Evolutionary conservation across 225 moss, liverwort and hornwort species (phyloP), one percentile per base, ranked within the genome.

Genomic region (Rhytidiadelphus loreus): DNA sequence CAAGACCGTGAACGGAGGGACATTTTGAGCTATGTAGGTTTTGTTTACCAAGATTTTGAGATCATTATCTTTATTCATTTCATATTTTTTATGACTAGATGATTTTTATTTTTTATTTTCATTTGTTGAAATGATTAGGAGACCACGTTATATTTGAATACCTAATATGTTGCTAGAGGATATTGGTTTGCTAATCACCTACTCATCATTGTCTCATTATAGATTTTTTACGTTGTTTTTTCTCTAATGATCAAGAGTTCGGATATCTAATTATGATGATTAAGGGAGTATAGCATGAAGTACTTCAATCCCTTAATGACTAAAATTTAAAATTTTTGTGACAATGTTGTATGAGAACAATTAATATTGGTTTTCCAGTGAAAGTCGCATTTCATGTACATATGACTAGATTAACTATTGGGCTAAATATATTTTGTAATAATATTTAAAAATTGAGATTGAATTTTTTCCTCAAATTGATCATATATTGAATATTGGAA

Each of bases 321-420:
- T 0, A 1, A 61, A 29, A n/a, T n/a, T n/a, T n/a, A n/a, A n/a
- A n/a, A n/a, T n/a, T 2, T 61, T 61, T 30, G 1, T 14, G 33
- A 61, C 9, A 3, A 30, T 62, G 62, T 15, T 14, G 1, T 29
- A 29, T 29, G 30, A 29, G 3, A 7, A 15, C 3, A 37, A 6
- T 66, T 37, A 5, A 11, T 6, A 5, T 19, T 35, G 9, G 5
- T 19, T 35, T 65, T 65, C 3, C 5, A 33, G 17, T 3, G 17
- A 33, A 8, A 16, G 7, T 16, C 16, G 32, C 2, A 63, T 33
- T 18, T 18, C 2, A 18, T 0, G 4, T 18, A 33, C 5, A 32
- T 32, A 16, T 8, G 4, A 8, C 6, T 37, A 37, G 9, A 4
- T 16, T 73, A 19, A 32, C 4, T 32, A 8, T 19, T 64, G 33